phyloP scores from a whole-genome alignment of 768 basidiomycete species.

The Phylloporus scabripes region DNA sequence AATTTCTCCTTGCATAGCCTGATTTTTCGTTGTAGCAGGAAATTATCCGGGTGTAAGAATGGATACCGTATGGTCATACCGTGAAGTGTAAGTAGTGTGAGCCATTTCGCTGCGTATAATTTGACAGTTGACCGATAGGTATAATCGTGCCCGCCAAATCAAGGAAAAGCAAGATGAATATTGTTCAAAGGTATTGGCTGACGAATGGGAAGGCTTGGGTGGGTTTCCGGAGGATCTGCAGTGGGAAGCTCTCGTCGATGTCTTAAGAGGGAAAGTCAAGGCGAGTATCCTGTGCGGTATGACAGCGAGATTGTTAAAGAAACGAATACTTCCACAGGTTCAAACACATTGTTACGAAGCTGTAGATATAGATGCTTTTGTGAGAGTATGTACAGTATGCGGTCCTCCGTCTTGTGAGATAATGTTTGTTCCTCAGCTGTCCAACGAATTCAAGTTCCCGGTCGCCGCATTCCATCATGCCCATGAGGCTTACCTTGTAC shows the following conservation, averaged over 20 bases:
- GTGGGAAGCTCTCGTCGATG: slow-evolving; percentile 67
- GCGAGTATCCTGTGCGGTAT: slow-evolving; percentile 28
- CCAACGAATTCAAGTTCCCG: slow-evolving; percentile 78
- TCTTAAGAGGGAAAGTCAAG: slow-evolving; percentile 70
- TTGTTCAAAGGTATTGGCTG: slow-evolving; percentile 46
- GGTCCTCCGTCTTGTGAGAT: background rate
- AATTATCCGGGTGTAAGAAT: slow-evolving; percentile 46
- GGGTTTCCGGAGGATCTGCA: slow-evolving; percentile 64
- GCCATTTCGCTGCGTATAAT: background rate
- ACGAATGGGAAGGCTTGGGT: slow-evolving; percentile 41
- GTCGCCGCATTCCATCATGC: slow-evolving; percentile 77
- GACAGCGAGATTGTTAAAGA: background rate
- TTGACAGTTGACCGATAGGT: slow-evolving; percentile 27
- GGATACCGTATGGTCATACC: slow-evolving; percentile 64
- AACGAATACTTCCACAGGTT: slow-evolving; percentile 26
- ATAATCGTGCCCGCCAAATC: slow-evolving; percentile 60
- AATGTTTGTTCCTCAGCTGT: slow-evolving; percentile 37
- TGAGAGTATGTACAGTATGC: slow-evolving; percentile 43
- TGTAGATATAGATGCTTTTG: slow-evolving; percentile 61
- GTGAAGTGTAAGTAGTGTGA: slow-evolving; percentile 39
- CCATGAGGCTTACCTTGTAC: slow-evolving; percentile 77
- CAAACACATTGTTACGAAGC: slow-evolving; percentile 56
- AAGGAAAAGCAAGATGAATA: slow-evolving; percentile 65
- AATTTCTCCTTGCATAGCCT: background rate
- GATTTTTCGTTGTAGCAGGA: slow-evolving; percentile 7